phyloP scores from a whole-genome alignment of 306 rosid genomes.

The Pyrus communis region DNA sequence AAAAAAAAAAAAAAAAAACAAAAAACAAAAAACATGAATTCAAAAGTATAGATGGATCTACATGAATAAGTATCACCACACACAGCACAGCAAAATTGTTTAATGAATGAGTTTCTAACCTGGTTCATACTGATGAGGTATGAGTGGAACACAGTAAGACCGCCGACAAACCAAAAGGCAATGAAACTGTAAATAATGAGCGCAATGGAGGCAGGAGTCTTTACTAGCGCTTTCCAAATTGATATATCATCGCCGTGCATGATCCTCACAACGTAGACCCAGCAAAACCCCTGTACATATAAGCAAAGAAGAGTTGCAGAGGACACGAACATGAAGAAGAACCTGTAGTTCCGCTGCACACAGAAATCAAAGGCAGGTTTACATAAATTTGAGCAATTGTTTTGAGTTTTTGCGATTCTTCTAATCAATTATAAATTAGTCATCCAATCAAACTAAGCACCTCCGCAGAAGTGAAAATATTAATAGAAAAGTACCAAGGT shows the following conservation, averaged over 20 bases:
- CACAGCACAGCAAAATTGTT: not conserved
- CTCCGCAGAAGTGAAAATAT: not conserved
- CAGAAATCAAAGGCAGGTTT: not conserved
- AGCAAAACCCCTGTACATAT: conserved; percentile 63
- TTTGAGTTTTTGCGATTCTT: not conserved
- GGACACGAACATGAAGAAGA: conserved; percentile 57
- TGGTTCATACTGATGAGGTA: conserved; percentile 74
- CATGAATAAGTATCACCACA: not conserved
- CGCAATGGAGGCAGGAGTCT: conserved; percentile 62
- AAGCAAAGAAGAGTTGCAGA: conserved; percentile 59
- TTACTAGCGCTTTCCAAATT: conserved; percentile 60
- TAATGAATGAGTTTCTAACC: conserved; percentile 29
- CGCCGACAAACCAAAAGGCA: conserved; percentile 71
- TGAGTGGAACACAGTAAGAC: conserved; percentile 54
- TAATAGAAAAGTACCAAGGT: not conserved
- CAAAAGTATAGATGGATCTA: not conserved
- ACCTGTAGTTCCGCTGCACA: conserved; percentile 69
- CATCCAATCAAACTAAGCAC: not conserved
- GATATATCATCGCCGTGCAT: conserved; percentile 38
- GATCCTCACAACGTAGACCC: conserved; percentile 61
- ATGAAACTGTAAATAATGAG: conserved; percentile 48
- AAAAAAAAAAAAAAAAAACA: not conserved
- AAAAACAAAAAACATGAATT: not conserved
- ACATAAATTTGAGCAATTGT: not conserved
- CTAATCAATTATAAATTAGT: not conserved